Percentiles rank a stretch among this genome's conserved stretches.
Conservation (phyloP, 2,329 filamentous ascomycete species). For the Cordyceps pruinosa region DNA sequence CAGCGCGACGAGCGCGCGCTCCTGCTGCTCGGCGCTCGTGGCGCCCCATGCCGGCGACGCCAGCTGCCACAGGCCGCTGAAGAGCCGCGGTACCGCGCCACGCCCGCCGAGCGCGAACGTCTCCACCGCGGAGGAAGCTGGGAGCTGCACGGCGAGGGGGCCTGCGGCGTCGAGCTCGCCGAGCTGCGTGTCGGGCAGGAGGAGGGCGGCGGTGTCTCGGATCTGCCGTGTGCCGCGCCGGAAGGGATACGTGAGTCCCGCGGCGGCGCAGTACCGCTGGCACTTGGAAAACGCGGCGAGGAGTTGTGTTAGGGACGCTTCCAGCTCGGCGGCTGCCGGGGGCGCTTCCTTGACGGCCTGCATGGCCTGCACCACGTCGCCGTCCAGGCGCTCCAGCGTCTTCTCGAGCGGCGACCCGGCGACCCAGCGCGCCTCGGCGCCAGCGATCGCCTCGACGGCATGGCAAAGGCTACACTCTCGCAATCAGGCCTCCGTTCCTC, state of each 20-base stretch:
- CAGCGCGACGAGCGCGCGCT: slow-evolving; percentile 15
- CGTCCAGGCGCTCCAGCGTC: slow-evolving; percentile 22
- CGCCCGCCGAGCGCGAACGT: slow-evolving; percentile 18
- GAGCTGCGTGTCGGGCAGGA: slow-evolving; percentile 16
- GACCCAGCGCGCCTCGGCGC: slow-evolving; percentile 9
- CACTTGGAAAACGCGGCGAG: slow-evolving; percentile 18
- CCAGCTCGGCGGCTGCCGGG: slow-evolving; percentile 17
- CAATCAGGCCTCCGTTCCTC: background rate
- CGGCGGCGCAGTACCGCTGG: slow-evolving; percentile 14
- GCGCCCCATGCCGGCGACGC: slow-evolving; percentile 25
- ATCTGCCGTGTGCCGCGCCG: slow-evolving; percentile 24
- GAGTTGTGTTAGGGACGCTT: slow-evolving; percentile 15
- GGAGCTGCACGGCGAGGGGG: background rate
- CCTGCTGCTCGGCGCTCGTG: slow-evolving; percentile 14
- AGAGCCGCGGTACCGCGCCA: slow-evolving; percentile 21
- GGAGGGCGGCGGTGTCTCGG: slow-evolving; percentile 21
- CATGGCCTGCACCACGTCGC: slow-evolving; percentile 31
- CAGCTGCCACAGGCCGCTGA: slow-evolving; percentile 28
- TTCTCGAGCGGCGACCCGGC: slow-evolving; percentile 4
- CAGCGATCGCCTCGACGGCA: background rate
- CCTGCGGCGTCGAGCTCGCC: background rate
- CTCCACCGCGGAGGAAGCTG: slow-evolving; percentile 14
- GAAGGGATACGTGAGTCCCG: slow-evolving; percentile 17
- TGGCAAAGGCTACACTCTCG: background rate
- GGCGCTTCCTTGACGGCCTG: slow-evolving; percentile 30